Conservation (phyloP, 2,329 filamentous ascomycete genomes). For the Sporothrix schenckii region DNA sequence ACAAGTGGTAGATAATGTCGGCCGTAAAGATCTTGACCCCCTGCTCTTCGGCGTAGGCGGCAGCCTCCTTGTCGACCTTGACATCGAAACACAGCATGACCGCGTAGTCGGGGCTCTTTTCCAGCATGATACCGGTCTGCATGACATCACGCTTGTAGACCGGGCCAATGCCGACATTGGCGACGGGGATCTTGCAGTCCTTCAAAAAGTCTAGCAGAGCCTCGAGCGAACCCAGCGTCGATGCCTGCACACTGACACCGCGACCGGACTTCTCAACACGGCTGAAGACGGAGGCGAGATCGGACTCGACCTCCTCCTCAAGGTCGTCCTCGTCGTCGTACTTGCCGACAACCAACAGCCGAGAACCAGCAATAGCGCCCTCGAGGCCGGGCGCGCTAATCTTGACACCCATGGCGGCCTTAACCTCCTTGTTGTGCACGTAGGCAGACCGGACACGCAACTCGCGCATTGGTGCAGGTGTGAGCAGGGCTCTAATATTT, state of each 20-base stretch:
- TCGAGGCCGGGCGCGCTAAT: slow-evolving; percentile 96
- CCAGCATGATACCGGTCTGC: slow-evolving; percentile 92
- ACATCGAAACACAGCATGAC: slow-evolving; percentile 99
- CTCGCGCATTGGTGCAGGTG: slow-evolving; percentile 89
- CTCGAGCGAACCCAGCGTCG: slow-evolving; percentile 94
- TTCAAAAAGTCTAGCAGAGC: slow-evolving; percentile 95
- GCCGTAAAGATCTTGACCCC: slow-evolving; percentile 98
- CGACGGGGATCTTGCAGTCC: slow-evolving; percentile 93
- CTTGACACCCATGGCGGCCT: slow-evolving; percentile 97
- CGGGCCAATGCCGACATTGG: slow-evolving; percentile 95
- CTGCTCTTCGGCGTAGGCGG: slow-evolving; percentile 85
- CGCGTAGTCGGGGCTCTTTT: slow-evolving; percentile 93
- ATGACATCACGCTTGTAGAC: slow-evolving; percentile 98
- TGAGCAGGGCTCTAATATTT: slow-evolving; percentile 91
- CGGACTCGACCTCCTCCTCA: slow-evolving; percentile 93
- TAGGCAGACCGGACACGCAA: slow-evolving; percentile 93
- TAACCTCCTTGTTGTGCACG: slow-evolving; percentile 99
- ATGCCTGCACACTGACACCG: slow-evolving; percentile 96
- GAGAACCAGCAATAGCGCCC: slow-evolving; percentile 92
- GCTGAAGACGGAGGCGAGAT: slow-evolving; percentile 87
- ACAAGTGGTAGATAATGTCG: slow-evolving; percentile 98
- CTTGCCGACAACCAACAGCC: slow-evolving; percentile 88
- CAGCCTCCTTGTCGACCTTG: slow-evolving; percentile 97
- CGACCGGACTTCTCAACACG: slow-evolving; percentile 89
- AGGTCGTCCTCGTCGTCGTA: slow-evolving; percentile 97